phyloP scores from a whole-genome alignment of 805 yeast genomes.

The Metschnikowia noctiluminum region DNA sequence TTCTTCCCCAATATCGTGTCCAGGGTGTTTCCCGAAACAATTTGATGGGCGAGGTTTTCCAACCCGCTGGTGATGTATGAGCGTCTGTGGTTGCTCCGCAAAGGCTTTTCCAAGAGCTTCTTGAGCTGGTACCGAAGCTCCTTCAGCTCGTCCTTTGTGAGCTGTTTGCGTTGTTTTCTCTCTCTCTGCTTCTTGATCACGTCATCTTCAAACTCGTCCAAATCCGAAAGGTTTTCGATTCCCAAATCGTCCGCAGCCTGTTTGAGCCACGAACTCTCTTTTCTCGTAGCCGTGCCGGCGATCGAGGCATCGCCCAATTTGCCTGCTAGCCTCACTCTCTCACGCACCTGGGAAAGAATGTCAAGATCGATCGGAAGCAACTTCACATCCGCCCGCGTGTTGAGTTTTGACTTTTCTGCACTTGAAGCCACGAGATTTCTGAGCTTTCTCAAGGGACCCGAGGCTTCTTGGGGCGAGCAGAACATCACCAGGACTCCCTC shows the following conservation, averaged over 20 bases:
- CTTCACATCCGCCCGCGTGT: constrained; percentile 51
- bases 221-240: constrained; percentile 62
- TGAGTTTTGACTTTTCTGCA: constrained; percentile 22
- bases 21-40: constrained; percentile 67
- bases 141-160: constrained; percentile 49
- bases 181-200: constrained; percentile 59
- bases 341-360: constrained; percentile 64
- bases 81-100: constrained; percentile 61
- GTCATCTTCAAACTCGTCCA: constrained; percentile 63
- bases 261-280: constrained; percentile 77
- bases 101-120: constrained; percentile 47
- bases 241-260: constrained; percentile 95
- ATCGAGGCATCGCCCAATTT: constrained; percentile 72
- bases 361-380: constrained; percentile 75
- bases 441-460: constrained; percentile 80
- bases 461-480: constrained; percentile 90
- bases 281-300: constrained; percentile 54
- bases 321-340: constrained; percentile 65
- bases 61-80: constrained; percentile 80
- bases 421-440: constrained; percentile 50
- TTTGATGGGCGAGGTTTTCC: constrained; percentile 70
- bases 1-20: constrained; percentile 66
- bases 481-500: constrained; percentile 95
- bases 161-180: constrained; percentile 36
- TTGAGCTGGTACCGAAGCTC: constrained; percentile 50